Evolutionary conservation across 495 filamentous ascomycete genomes (phyloP).

Genomic region (Tetracladium setigerum): DNA sequence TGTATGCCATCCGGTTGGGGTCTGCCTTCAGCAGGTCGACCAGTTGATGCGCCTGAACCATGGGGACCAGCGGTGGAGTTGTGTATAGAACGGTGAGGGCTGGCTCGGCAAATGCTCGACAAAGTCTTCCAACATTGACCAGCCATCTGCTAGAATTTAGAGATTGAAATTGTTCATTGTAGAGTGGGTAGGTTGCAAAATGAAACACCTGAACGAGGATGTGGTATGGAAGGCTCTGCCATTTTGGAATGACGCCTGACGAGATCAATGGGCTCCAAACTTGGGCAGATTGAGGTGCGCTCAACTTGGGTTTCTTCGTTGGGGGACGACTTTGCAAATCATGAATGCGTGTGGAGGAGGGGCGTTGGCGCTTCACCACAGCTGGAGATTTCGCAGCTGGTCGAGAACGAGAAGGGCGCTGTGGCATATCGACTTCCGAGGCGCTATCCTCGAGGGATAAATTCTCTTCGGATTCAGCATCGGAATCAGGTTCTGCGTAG

Average conservation of each 20-base stretch:
- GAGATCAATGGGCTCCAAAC: background rate
- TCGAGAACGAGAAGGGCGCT: background rate
- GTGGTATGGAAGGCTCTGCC: conserved; percentile 65
- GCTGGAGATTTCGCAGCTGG: background rate
- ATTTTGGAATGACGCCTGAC: conserved; percentile 45
- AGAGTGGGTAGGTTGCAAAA: conserved; percentile 54
- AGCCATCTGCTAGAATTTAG: conserved; percentile 50
- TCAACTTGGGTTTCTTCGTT: background rate
- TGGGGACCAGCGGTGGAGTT: conserved; percentile 53
- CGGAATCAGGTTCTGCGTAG: conserved; percentile 15
- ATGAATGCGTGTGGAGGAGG: background rate
- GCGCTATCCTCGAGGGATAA: background rate
- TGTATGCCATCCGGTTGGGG: conserved; percentile 32
- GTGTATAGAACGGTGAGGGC: conserved; percentile 68
- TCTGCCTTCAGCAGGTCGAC: conserved; percentile 27
- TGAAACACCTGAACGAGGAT: conserved; percentile 62
- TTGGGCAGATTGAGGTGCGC: background rate
- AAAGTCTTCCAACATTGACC: conserved; percentile 48
- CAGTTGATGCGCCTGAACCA: conserved; percentile 35
- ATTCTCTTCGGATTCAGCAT: conserved; percentile 6
- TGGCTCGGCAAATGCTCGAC: conserved; percentile 61
- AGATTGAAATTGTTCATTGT: conserved; percentile 34
- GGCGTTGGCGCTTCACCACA: background rate
- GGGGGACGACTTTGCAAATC: background rate
- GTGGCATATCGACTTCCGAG: background rate